Evolutionary conservation across 2,329 filamentous ascomycete species (phyloP).

Genomic region (Onygena corvina): DNA sequence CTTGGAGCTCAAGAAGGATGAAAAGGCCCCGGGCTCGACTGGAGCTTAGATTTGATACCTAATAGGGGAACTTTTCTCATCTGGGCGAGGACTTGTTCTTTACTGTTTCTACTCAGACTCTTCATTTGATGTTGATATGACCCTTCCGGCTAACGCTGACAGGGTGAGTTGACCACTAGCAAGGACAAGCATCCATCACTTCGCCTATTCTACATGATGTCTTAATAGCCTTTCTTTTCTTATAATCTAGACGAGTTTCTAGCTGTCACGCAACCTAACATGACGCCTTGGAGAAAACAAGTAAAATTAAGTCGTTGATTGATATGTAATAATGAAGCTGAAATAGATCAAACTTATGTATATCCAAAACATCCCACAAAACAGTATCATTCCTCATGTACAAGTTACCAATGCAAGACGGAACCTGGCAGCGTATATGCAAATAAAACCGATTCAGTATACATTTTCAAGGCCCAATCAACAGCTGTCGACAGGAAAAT

Average conservation of each 20-base stretch:
- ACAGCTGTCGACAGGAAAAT: conserved; percentile 2
- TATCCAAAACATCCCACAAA: background rate
- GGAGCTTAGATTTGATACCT: conserved; percentile 28
- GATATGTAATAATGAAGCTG: background rate
- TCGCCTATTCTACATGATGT: background rate
- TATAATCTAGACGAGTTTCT: background rate
- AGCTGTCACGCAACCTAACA: background rate
- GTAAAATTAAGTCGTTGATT: background rate
- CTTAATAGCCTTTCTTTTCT: background rate
- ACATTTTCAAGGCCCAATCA: conserved; percentile 1
- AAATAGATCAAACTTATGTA: background rate
- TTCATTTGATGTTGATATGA: background rate
- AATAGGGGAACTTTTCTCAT: background rate
- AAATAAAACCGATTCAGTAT: conserved; percentile 1
- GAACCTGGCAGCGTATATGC: background rate
- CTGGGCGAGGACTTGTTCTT: background rate
- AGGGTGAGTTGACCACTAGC: background rate
- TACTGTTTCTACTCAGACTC: background rate
- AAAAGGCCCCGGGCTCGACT: conserved; percentile 59
- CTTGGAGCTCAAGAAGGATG: conserved; percentile 78
- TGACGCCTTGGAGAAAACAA: background rate
- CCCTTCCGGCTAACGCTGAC: background rate
- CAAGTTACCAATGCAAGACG: background rate
- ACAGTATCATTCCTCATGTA: background rate
- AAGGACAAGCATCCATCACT: background rate